Evolutionary conservation across 176 grass and related monocot species (phyloP).

Genomic region (Eleusine coracana): DNA sequence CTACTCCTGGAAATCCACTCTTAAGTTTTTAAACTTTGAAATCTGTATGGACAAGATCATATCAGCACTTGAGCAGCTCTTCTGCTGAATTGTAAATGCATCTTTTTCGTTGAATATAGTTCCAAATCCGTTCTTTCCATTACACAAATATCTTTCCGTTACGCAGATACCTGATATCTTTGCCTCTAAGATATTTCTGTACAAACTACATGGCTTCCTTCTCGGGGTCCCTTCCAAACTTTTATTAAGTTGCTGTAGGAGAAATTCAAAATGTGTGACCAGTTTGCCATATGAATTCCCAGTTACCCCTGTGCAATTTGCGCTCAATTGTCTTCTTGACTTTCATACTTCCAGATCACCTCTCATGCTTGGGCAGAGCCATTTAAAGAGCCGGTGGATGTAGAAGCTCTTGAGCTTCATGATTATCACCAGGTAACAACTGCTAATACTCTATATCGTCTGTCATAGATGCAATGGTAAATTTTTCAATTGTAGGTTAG

Average conservation of each 20-base stretch:
- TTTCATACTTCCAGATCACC: constrained; percentile 60
- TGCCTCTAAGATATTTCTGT: too few relatives aligned
- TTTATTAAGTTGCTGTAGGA: too few relatives aligned
- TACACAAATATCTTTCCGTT: too few relatives aligned
- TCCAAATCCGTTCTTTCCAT: too few relatives aligned
- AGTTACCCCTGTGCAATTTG: constrained; percentile 10
- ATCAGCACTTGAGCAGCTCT: not conserved
- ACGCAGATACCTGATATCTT: too few relatives aligned
- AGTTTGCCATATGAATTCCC: not conserved
- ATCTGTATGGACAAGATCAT: not conserved
- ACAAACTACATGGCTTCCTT: too few relatives aligned
- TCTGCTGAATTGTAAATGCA: too few relatives aligned
- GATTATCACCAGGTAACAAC: constrained; percentile 76
- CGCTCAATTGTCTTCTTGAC: constrained; percentile 25
- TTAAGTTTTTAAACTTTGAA: not conserved
- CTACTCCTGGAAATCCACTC: not conserved
- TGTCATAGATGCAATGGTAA: not conserved
- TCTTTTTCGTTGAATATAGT: too few relatives aligned
- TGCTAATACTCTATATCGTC: too few relatives aligned
- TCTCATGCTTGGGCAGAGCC: constrained; percentile 61
- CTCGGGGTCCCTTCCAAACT: too few relatives aligned
- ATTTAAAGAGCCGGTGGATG: constrained; percentile 87
- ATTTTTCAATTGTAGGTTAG: constrained; percentile 26
- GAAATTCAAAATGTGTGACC: too few relatives aligned
- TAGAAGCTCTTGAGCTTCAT: constrained; percentile 57